Evolutionary conservation across 2,329 filamentous ascomycete genomes (phyloP).

Genomic region (Claviceps monticola): DNA sequence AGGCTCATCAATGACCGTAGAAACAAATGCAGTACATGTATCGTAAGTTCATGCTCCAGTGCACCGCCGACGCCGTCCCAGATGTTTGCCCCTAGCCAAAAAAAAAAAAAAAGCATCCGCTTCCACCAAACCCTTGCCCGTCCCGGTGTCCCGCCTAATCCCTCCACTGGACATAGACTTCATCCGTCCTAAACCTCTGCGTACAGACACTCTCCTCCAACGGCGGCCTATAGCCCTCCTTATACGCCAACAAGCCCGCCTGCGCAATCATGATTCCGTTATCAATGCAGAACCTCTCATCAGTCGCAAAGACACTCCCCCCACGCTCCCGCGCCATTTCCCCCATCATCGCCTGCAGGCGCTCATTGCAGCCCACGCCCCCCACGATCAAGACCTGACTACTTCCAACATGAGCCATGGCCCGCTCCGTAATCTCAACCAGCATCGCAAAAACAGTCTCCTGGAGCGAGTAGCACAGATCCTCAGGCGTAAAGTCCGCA

Average conservation of each 20-base stretch:
- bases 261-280: slow-evolving; percentile 99
- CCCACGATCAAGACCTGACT: slow-evolving; percentile 88
- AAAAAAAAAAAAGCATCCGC: neutral
- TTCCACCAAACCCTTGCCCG: neutral
- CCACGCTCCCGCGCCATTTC: slow-evolving; percentile 81
- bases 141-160: slow-evolving; percentile 26
- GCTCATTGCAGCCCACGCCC: slow-evolving; percentile 88
- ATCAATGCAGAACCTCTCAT: slow-evolving; percentile 96
- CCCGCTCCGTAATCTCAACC: slow-evolving; percentile 94
- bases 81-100: neutral
- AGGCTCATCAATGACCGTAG: too few relatives aligned
- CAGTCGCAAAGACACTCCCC: slow-evolving; percentile 84
- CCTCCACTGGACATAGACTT: slow-evolving; percentile 69
- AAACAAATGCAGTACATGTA: too few relatives aligned
- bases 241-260: slow-evolving; percentile 74
- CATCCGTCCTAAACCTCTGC: slow-evolving; percentile 70
- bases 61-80: neutral
- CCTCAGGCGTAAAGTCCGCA: slow-evolving; percentile 57
- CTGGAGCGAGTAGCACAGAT: slow-evolving; percentile 88
- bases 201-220: slow-evolving; percentile 76
- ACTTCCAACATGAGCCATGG: slow-evolving; percentile 94
- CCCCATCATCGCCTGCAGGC: slow-evolving; percentile 97
- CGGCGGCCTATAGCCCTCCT: slow-evolving; percentile 63
- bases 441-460: slow-evolving; percentile 96
- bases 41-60: too few relatives aligned